Base-by-base conservation (phyloP, 2,329 filamentous ascomycete species). In the Sporothrix pallida region DNA sequence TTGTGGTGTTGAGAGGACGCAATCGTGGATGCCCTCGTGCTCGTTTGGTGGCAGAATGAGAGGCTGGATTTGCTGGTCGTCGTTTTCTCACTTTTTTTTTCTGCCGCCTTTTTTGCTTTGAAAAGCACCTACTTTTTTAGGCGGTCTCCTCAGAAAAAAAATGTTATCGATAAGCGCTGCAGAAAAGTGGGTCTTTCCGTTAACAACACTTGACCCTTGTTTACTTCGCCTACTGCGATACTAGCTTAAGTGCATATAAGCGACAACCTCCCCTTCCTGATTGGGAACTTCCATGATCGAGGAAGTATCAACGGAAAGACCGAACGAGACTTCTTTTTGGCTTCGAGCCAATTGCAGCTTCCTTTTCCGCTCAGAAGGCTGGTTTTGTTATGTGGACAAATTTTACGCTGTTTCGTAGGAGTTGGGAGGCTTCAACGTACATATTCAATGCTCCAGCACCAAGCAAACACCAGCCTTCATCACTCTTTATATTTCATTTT, bases 151-250 rank as follows among this genome's bases (percentile, higher is more conserved):
- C 37, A n/a, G 46, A 60, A 65, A 56, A 72, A 56, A 44, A 50
- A 15, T 10, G 31, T 65, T 65, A 72, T 72, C 70, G 70, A 72
- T 72, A 71, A 70, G 50, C 26, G 50, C n/a, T 44, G 9, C 67
- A 42, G 46, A 26, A 54, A 52, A 72, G 13, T 23, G 70, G 62
- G 56, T 42, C 15, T 3, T 31, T 8, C 4, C 13, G 1, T 10
- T 12, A 13, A 7, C n/a, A 7, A 56, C 23, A 26, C 23, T 37
- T 7, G 31, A 37, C 31, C 31, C 31, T n/a, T n/a, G 23, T 50
- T 68, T 3, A 50, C 44, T 26, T 46, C n/a, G 46, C 23, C n/a
- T 68, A 68, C 23, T 52, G 23, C 13, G 23, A 68, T 68, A 52
- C 23, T 7, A 9, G 65, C 23, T 10, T 68, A 68, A 12, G 23